Base-by-base conservation (phyloP, 768 basidiomycete species). In the Rubroboletus pulcherrimus region DNA sequence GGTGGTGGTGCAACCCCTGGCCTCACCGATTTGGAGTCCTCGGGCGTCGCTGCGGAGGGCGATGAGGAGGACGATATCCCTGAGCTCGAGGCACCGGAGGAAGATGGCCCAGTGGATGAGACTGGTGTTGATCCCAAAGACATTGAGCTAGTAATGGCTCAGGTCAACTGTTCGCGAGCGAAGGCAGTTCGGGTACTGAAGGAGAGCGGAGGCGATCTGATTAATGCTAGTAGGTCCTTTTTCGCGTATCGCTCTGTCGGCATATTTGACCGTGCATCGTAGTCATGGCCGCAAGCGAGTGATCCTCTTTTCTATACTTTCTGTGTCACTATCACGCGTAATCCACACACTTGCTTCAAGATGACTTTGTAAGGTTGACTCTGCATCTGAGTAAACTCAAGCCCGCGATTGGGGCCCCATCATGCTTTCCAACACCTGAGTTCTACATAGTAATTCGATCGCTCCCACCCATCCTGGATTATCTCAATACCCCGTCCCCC, bases 201-300 rank as follows among this genome's bases (percentile, higher is more conserved):
- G 77, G 92, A 93, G 65, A 91, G 85, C 63, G 87, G 89, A 49
- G 94, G 94, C 38, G 95, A 98, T 76, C 72, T 98, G 72, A 95
- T 97, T 78, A 95, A 94, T 74, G 95, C 94, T 57, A 96, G 93
- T 96, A 70, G 73, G 93, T 90, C 21, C 48, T 47, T 29, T 30
- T 50, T 14, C 34, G 51, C 12, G 33, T 35, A 45, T 34, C 38
- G 3, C 21, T 12, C 21, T 12, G 41, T 31, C 48, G 58, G 26
- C 61, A 41, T 24, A 21, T 37, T 61, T 72, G 47, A 58, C 35
- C 2, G n/a, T 15, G 26, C 41, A 56, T 51, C 51, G 14, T 58
- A 93, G 91, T 94, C 73, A 94, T 94, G 92, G 89, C 92, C 10
- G 91, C 92, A 63, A 91, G 88, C 84, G 89, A 90, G 77, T 93